phyloP scores from a whole-genome alignment of 768 basidiomycete genomes.

The Leucosporidium yakuticum region DNA sequence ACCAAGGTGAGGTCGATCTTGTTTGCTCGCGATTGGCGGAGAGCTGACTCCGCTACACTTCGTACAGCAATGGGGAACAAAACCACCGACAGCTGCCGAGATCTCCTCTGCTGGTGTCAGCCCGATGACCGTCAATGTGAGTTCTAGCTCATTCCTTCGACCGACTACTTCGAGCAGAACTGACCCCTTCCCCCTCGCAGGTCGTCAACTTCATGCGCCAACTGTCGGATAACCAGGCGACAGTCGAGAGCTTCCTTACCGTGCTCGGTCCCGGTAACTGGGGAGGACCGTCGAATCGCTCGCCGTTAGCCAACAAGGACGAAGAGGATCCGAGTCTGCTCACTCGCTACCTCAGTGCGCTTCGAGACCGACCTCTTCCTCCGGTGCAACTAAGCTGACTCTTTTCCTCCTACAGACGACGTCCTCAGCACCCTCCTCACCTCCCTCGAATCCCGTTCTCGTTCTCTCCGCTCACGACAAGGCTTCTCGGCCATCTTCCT shows the following conservation, averaged over 20 bases:
- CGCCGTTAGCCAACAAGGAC: neutral
- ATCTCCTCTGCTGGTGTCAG: constrained; percentile 16
- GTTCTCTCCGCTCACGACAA: constrained; percentile 12
- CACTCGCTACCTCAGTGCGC: constrained; percentile 33
- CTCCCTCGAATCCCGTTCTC: constrained; percentile 31
- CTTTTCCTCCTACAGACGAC: constrained; percentile 26
- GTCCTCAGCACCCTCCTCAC: constrained; percentile 26
- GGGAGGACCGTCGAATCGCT: constrained; percentile 22
- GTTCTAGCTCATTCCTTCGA: neutral
- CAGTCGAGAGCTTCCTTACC: constrained; percentile 32
- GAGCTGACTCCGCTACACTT: neutral
- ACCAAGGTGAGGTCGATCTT: constrained; percentile 19
- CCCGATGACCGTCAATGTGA: constrained; percentile 25
- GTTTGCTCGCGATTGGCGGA: neutral
- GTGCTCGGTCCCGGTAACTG: constrained; percentile 39
- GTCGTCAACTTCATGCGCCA: constrained; percentile 38
- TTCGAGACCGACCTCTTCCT: neutral
- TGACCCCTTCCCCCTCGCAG: constrained; percentile 1
- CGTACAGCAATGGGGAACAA: constrained; percentile 23
- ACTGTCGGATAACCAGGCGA: constrained; percentile 34
- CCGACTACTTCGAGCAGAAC: neutral
- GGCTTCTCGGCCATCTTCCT: constrained; percentile 35
- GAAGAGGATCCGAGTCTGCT: constrained; percentile 26
- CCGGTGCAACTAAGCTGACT: neutral
- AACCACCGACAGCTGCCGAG: constrained; percentile 20